Conservation (phyloP, 2,329 filamentous ascomycete genomes). For the Exophiala calicioides region DNA sequence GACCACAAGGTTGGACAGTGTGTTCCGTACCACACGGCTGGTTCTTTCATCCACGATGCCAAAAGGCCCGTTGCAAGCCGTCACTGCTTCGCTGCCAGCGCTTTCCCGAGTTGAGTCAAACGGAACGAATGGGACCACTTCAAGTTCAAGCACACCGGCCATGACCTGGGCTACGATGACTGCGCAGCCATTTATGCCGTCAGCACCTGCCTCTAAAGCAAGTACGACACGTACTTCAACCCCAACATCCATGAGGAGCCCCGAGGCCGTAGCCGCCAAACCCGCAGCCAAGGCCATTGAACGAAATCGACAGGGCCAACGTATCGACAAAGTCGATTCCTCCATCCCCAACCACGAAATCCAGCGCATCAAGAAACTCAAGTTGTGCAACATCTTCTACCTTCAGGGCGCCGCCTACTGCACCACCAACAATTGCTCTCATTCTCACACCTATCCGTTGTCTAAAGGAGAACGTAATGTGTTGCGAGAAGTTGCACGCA, state of each 20-base stretch:
- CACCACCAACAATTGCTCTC: conserved; percentile 58
- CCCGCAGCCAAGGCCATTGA: conserved; percentile 46
- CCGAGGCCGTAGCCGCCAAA: conserved; percentile 43
- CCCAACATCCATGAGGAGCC: conserved; percentile 41
- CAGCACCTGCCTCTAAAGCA: conserved; percentile 22
- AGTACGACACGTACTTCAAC: conserved; percentile 27
- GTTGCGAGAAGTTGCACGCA: conserved; percentile 61
- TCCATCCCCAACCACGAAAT: conserved; percentile 58
- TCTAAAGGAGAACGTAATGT: conserved; percentile 55
- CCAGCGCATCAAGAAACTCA: conserved; percentile 61
- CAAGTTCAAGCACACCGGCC: conserved; percentile 34
- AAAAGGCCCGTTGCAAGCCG: conserved; percentile 24
- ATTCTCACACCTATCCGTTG: conserved; percentile 56
- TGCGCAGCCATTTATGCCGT: conserved; percentile 26
- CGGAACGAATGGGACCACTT: conserved; percentile 41
- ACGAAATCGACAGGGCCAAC: conserved; percentile 61
- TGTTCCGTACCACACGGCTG: conserved; percentile 51
- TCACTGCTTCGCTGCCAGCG: conserved; percentile 36
- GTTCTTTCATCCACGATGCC: conserved; percentile 28
- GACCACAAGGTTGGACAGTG: conserved; percentile 51
- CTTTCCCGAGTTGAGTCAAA: conserved; percentile 41
- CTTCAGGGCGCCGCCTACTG: conserved; percentile 56
- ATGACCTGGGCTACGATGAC: conserved; percentile 41
- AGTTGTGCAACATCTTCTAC: conserved; percentile 64
- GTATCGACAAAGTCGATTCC: conserved; percentile 55